Evolutionary conservation across 2,329 filamentous ascomycete genomes (phyloP).

Genomic region (Tolypocladium ophioglossoides): DNA sequence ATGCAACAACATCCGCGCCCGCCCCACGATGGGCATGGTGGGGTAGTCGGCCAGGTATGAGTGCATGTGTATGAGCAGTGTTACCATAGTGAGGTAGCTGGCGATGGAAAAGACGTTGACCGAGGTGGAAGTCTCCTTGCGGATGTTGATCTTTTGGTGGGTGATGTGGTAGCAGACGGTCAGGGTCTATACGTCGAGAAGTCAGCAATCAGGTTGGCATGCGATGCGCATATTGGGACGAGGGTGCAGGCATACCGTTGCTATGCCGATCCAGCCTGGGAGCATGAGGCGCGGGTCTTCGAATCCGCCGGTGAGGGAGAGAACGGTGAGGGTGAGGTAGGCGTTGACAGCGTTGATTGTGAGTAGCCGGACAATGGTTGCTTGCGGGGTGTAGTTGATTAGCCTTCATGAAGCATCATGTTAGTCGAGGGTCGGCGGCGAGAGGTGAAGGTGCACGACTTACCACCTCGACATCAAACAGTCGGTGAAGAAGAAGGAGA

Average conservation of each 20-base stretch:
- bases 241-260: conserved; percentile 42
- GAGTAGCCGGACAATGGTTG: conserved; percentile 68
- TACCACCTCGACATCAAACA: conserved; percentile 77
- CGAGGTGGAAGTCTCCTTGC: conserved; percentile 69
- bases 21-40: conserved; percentile 44
- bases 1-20: conserved; percentile 22
- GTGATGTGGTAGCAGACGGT: conserved; percentile 68
- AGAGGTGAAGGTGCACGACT: conserved; percentile 11
- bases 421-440: neutral
- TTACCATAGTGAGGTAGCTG: conserved; percentile 66
- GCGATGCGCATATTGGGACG: neutral
- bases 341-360: conserved; percentile 66
- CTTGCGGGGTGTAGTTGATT: conserved; percentile 71
- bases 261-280: conserved; percentile 69
- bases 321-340: conserved; percentile 62
- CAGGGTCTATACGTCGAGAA: conserved; percentile 39
- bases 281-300: conserved; percentile 60
- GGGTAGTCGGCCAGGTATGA: conserved; percentile 50
- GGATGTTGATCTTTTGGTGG: conserved; percentile 69
- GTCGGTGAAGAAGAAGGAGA: conserved; percentile 76
- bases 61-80: conserved; percentile 57
- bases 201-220: neutral
- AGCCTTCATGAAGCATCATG: conserved; percentile 42
- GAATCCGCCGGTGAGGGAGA: conserved; percentile 59
- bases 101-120: conserved; percentile 67